Base-by-base conservation (phyloP, 208 protist species). In the Crithidia bombi region DNA sequence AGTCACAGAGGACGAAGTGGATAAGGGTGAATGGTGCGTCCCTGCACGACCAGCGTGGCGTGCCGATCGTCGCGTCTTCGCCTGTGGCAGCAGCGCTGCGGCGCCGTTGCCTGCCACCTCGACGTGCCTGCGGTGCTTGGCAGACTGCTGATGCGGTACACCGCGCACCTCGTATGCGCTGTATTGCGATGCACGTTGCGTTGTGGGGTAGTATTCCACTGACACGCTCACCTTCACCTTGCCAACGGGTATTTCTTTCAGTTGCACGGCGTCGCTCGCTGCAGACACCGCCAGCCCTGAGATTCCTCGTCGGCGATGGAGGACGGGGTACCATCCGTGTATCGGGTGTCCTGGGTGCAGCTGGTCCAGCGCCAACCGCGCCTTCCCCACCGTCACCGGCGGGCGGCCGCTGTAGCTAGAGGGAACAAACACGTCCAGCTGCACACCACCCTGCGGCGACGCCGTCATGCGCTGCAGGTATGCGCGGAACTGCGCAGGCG, bases 341-440 rank as follows among this genome's bases (percentile, higher is more conserved):
- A 94, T 65, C 0, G 79, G 71, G 47, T 61, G 76, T 14, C 69
- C 73, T 0, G 80, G 63, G 12, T 56, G 66, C 30, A 96, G 77
- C 12, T 59, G 36, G 36, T 90, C 79, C 1, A 96, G 68, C 10
- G 62, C 41, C 14, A 96, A 50, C 51, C 90, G 70, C 49, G 75
- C 72, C 58, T 83, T 88, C 21, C 91, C 91, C 4, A 96, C 83
- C 50, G 68, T 73, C 38, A 92, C 67, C 0, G 86, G 58, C 9
- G 72, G 75, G 1, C 88, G 74, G 12, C 91, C 91, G 64, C 85
- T 93, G 73, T 92, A 96, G 61, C 83, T 93, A 15, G 86, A 87
- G 9, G 91, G 91, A 0, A 96, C 91, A 58, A 83, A 91, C 33
- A 96, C 81, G 61, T 83, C 68, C 50, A 96, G 38, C 65, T 91